Percentiles rank a stretch among this genome's conserved stretches.
Evolutionary conservation across 805 yeast species (phyloP).

Genomic region (Candida taoyuanica): DNA sequence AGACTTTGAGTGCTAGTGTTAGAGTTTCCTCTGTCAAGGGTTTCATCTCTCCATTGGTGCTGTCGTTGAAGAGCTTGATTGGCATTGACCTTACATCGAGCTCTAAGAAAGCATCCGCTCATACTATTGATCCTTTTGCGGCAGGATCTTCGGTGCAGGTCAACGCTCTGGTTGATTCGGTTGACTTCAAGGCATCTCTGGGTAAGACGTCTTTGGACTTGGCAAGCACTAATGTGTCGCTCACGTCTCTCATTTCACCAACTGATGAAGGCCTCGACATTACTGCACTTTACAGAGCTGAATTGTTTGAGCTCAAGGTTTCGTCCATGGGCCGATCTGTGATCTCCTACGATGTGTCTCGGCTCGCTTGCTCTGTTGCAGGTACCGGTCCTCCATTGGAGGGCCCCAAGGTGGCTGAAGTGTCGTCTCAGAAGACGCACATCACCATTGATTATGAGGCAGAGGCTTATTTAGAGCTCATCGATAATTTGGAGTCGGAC

Average conservation of each 20-base stretch:
- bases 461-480: slow-evolving; percentile 3
- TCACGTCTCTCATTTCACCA: not conserved
- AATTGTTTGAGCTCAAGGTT: slow-evolving; percentile 14
- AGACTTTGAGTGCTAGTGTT: slow-evolving; percentile 4
- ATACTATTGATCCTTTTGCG: not conserved
- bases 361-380: slow-evolving; percentile 2
- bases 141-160: slow-evolving; percentile 1
- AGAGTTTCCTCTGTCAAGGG: slow-evolving; percentile 9
- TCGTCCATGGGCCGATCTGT: slow-evolving; percentile 9
- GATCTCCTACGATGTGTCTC: slow-evolving; percentile 12
- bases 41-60: slow-evolving; percentile 5
- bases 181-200: slow-evolving; percentile 9
- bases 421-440: slow-evolving; percentile 6
- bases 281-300: slow-evolving; percentile 6
- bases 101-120: not conserved
- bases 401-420: slow-evolving; percentile 5
- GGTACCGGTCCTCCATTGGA: not conserved
- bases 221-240: slow-evolving; percentile 8
- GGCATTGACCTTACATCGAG: slow-evolving; percentile 1
- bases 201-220: slow-evolving; percentile 8
- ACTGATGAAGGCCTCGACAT: not conserved
- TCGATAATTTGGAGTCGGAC: not conserved
- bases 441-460: slow-evolving; percentile 10
- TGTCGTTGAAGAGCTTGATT: slow-evolving; percentile 4
- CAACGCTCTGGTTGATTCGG: slow-evolving; percentile 8